Percentiles rank a stretch among this genome's conserved stretches.
These are phyloP conservation scores for Melanopsichium pennsylvanicum DNA, from an alignment of 1,284 basidiomycete genomes.

Conservation along the genomic window DNA sequence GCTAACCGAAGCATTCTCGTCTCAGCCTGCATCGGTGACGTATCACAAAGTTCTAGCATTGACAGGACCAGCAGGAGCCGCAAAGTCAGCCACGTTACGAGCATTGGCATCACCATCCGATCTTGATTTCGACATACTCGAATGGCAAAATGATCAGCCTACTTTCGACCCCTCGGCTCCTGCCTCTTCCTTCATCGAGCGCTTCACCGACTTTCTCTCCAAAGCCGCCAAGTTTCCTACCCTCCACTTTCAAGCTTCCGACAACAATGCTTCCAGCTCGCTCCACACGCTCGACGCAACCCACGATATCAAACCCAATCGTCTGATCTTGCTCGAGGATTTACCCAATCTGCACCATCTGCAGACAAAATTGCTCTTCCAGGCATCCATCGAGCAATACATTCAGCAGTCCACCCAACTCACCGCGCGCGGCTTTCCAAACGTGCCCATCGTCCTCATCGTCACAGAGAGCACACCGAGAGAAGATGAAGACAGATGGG, in stretches of 20 bases:
- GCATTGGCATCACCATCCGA: slow-evolving; percentile 74
- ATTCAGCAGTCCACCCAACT: slow-evolving; percentile 19
- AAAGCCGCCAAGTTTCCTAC: slow-evolving; percentile 42
- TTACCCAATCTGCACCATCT: slow-evolving; percentile 79
- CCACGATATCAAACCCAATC: slow-evolving; percentile 21
- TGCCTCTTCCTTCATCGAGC: slow-evolving; percentile 31
- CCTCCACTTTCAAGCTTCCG: slow-evolving; percentile 21
- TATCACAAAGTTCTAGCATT: slow-evolving; percentile 81
- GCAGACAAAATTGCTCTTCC: slow-evolving; percentile 78
- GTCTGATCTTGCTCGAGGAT: slow-evolving; percentile 84
- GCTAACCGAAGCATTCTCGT: slow-evolving; percentile 81
- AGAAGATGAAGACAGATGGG: slow-evolving; percentile 69
- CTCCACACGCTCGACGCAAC: slow-evolving; percentile 2
- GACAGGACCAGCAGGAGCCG: slow-evolving; percentile 87
- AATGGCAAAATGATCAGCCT: slow-evolving; percentile 76
- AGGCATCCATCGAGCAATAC: slow-evolving; percentile 71
- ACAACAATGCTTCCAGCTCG: slow-evolving; percentile 3
- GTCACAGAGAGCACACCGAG: slow-evolving; percentile 76
- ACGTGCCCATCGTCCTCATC: slow-evolving; percentile 78
- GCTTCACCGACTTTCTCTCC: slow-evolving; percentile 53
- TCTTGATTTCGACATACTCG: slow-evolving; percentile 80
- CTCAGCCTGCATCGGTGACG: slow-evolving; percentile 73
- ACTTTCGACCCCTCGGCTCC: slow-evolving; percentile 7
- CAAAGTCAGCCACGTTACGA: slow-evolving; percentile 84
- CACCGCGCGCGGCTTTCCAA: slow-evolving; percentile 6